Base-by-base conservation (phyloP, 306 rosid genomes). In the Glycine tomentella region DNA sequence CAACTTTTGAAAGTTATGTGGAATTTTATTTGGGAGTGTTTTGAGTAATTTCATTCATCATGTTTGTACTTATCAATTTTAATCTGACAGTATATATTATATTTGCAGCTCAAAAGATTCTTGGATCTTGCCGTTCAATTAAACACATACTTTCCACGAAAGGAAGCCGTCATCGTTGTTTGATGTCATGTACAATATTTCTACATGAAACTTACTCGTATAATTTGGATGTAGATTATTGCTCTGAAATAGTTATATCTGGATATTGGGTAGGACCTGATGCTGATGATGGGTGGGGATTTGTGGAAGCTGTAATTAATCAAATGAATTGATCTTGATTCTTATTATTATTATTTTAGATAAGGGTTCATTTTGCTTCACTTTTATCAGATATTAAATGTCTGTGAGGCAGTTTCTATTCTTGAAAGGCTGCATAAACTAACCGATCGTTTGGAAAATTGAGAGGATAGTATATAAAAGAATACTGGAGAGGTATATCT, bases 251-350 rank as follows among this genome's bases (percentile, higher is more conserved):
- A 67, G 86, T 92, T 74, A 80, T 94, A 67, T 81, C 84, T 78
- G 98, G 98, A 81, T 94, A 85, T 83, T 94, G 97, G 97, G 95
- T 92, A 31, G 97, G 98, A 69, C 98, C 98, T 80, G 97, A 94
- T 87, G 63, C 76, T 58, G 98, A 94, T 80, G 97, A 92, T 83
- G 98, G 97, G 16, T 94, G 97, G 97, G 97, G 98, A 53, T 88
- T 82, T 83, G 86, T 91, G 75, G 95, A 92, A 85, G 98, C 98
- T 71, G 81, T 86, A 81, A 72, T 94, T 72, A 81, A 87, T 67
- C 91, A 69, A 78, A 84, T 85, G 64, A 55, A 84, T 62, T 88
- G 85, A 91, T 51, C n/a, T 52, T 38, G 6, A 36, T 36, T 20
- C 38, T 36, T 36, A 0, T 3, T 38, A 3, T 38, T 44, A 42